Conservation (phyloP, 257 asterid genomes). For the Paulownia fortunei region DNA sequence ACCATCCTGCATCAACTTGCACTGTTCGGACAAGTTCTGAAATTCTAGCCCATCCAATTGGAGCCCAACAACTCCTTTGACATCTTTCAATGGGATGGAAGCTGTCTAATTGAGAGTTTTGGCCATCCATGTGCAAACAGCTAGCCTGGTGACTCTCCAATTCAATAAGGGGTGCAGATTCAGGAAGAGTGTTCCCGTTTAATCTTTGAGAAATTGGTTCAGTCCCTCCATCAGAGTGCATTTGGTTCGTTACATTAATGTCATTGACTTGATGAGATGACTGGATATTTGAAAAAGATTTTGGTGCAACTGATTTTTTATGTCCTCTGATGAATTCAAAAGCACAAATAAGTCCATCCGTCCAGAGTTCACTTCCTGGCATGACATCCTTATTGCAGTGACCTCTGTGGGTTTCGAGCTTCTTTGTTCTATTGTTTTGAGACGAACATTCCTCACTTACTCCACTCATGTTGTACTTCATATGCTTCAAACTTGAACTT, state of each 20-base stretch:
- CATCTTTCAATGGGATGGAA: constrained; percentile 38
- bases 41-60: constrained; percentile 92
- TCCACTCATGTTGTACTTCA: constrained; percentile 44
- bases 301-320: constrained; percentile 45
- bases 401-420: constrained; percentile 58
- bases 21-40: constrained; percentile 70
- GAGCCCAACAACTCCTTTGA: constrained; percentile 76
- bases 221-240: constrained; percentile 37
- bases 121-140: constrained; percentile 42
- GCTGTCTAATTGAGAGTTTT: constrained; percentile 35
- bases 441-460: constrained; percentile 47
- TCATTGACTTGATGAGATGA: constrained; percentile 37
- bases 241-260: constrained; percentile 37
- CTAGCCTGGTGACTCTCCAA: constrained; percentile 39
- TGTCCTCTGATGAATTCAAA: constrained; percentile 75
- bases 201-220: constrained; percentile 34
- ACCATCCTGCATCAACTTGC: constrained; percentile 72
- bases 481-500: constrained; percentile 24
- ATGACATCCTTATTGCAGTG: constrained; percentile 50
- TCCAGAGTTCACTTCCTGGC: constrained; percentile 79
- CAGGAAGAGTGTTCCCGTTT: constrained; percentile 36
- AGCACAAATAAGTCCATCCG: constrained; percentile 90
- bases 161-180: constrained; percentile 49
- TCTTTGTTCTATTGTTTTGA: constrained; percentile 44
- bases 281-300: constrained; percentile 43